Percentiles rank a stretch among this genome's conserved stretches.
Conservation (phyloP, 2,329 filamentous ascomycete species). For the Orbilia oligospora region DNA sequence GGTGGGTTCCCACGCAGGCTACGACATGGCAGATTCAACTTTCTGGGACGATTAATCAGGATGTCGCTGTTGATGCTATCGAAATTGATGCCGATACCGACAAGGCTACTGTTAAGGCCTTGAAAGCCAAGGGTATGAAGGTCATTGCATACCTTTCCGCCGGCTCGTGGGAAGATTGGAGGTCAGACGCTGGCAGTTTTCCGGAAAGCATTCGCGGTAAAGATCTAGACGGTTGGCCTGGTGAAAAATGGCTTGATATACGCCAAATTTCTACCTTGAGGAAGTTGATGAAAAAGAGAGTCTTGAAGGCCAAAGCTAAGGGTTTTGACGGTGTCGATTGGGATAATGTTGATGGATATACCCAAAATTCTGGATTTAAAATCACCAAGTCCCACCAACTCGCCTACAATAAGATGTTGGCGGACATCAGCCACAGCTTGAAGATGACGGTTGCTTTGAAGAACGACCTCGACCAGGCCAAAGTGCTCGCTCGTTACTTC, state of each 20-base stretch:
- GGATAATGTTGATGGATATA: constrained; percentile 78
- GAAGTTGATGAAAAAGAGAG: constrained; percentile 75
- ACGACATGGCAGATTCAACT: constrained; percentile 59
- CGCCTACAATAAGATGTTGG: constrained; percentile 52
- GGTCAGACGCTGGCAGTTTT: constrained; percentile 74
- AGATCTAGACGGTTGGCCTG: constrained; percentile 75
- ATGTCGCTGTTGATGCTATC: constrained; percentile 69
- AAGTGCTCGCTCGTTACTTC: constrained; percentile 30
- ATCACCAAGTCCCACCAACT: constrained; percentile 42
- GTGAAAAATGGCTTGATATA: constrained; percentile 78
- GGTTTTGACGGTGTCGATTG: constrained; percentile 79
- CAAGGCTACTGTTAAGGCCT: constrained; percentile 68
- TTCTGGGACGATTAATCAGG: constrained; percentile 66
- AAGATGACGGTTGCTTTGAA: constrained; percentile 55
- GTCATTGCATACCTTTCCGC: constrained; percentile 83
- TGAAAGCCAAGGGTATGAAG: constrained; percentile 72
- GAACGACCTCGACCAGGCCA: constrained; percentile 43
- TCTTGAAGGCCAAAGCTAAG: constrained; percentile 74
- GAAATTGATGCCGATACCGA: constrained; percentile 72
- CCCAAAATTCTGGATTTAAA: constrained; percentile 44
- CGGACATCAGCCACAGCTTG: constrained; percentile 42
- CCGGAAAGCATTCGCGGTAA: constrained; percentile 72
- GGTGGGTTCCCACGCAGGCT: constrained; percentile 48
- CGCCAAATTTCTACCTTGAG: constrained; percentile 72
- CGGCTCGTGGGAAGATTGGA: constrained; percentile 77